These are phyloP conservation scores for Mycena maculata DNA, from an alignment of 768 basidiomycete genomes.

Conservation along the genomic window DNA sequence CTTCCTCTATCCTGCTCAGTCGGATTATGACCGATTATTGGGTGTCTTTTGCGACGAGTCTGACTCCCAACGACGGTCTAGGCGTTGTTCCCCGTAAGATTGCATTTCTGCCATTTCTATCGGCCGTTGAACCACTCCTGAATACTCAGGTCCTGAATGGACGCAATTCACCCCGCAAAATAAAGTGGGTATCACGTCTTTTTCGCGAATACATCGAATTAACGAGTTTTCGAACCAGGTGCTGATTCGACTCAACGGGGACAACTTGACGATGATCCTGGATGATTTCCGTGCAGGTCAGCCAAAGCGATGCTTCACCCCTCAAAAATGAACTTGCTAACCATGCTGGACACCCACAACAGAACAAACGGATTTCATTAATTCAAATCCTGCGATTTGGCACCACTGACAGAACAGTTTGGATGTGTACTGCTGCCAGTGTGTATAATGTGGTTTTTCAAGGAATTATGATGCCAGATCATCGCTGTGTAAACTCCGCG, in stretches of 20 bases:
- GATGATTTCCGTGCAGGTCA: constrained; percentile 37
- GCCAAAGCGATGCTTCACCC: too few relatives aligned
- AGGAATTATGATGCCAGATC: too few relatives aligned
- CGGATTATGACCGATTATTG: constrained; percentile 56
- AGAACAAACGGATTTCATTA: constrained; percentile 37
- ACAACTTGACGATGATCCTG: constrained; percentile 35
- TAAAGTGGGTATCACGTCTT: background rate
- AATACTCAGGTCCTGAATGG: constrained; percentile 33
- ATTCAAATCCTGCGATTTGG: constrained; percentile 29
- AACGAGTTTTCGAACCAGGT: constrained; percentile 14
- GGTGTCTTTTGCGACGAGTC: constrained; percentile 58
- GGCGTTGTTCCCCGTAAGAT: constrained; percentile 48
- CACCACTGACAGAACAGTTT: too few relatives aligned
- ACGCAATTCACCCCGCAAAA: constrained; percentile 36
- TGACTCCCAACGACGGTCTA: constrained; percentile 57
- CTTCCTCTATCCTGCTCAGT: constrained; percentile 40
- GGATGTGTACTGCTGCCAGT: too few relatives aligned
- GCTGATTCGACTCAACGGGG: constrained; percentile 38
- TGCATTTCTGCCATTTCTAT: background rate
- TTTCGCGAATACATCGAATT: background rate
- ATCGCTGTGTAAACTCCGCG: too few relatives aligned
- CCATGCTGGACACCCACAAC: constrained; percentile 38
- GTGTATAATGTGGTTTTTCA: too few relatives aligned
- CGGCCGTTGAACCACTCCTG: background rate
- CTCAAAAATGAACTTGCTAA: background rate